Evolutionary conservation across 768 basidiomycete species (phyloP).

Genomic region (Pleurotus sapidus): DNA sequence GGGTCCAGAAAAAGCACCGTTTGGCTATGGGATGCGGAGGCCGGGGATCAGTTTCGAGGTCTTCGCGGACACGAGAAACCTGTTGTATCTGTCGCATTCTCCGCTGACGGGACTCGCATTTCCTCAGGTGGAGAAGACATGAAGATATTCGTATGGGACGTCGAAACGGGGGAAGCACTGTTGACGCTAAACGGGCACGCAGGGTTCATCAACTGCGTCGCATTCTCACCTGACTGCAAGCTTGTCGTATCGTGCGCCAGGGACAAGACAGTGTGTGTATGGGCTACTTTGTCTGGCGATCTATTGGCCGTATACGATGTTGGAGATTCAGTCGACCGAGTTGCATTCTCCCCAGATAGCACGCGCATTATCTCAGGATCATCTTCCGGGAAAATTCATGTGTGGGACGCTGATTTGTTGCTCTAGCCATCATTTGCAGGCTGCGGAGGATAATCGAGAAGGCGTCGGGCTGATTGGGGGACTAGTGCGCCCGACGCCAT

Average conservation of each 20-base stretch:
- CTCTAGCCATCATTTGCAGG: no score
- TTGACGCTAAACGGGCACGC: background rate
- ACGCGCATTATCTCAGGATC: slow-evolving; percentile 19
- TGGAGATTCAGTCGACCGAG: slow-evolving; percentile 12
- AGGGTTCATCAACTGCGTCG: background rate
- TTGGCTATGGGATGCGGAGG: slow-evolving; percentile 16
- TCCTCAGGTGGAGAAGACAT: slow-evolving; percentile 50
- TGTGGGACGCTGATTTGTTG: slow-evolving; percentile 17
- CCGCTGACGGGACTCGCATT: slow-evolving; percentile 46
- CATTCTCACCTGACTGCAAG: slow-evolving; percentile 8
- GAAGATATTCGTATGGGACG: slow-evolving; percentile 34
- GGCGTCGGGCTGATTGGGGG: no score
- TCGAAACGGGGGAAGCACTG: background rate
- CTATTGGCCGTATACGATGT: background rate
- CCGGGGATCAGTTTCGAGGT: background rate
- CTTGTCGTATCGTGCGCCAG: slow-evolving; percentile 2
- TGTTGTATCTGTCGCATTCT: slow-evolving; percentile 36
- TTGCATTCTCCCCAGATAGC: slow-evolving; percentile 25
- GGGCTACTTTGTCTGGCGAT: slow-evolving; percentile 9
- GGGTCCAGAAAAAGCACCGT: slow-evolving; percentile 14
- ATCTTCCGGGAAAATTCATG: slow-evolving; percentile 12
- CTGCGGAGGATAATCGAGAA: no score
- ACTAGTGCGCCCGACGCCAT: no score
- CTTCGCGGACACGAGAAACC: slow-evolving; percentile 11
- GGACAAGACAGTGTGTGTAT: slow-evolving; percentile 6